Evolutionary conservation across 2,329 filamentous ascomycete species (phyloP), one percentile per base, ranked within the genome.

Genomic region (Alternaria ethzedia): DNA sequence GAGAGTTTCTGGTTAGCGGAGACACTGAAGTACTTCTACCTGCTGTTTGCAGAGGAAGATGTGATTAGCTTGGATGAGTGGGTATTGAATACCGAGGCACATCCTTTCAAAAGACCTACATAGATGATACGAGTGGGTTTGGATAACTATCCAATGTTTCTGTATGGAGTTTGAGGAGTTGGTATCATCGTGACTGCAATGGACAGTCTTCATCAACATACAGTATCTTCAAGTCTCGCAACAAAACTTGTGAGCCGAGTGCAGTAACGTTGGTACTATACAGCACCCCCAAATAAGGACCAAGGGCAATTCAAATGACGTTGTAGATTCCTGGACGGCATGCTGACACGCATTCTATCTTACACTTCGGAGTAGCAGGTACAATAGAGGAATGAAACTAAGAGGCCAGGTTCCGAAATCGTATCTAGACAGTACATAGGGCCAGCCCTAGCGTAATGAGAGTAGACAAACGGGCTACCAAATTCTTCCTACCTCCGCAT

Each of bases 1-100:
- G 90, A 93, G 82, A 91, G 89, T 65, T 93, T 92, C 77, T 93
- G 90, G 90, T 82, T 91, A 41, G 88, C 88, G 2, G 88, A 90
- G 79, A 90, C 88, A 67, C 78, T 90, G 55, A 90, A 90, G 76
- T 90, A 90, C 76, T 89, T 89, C 68, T 90, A 88, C 65, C 78
- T 91, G 59, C 83, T 89, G 9, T 90, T 90, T 72, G 83, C 83
- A 30, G 87, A 89, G 44, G 88, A 87, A 63, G 82, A 85, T 60
- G 75, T 88, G 25, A 80, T 89, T 15, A 88, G 84, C 70, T 77
- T 91, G 68, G 88, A 91, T 76, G 88, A 90, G 56, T 91, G 86
- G 85, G 88, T 91, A 50, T 80, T 91, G 45, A 83, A 82, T 64
- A 83, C 82, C 1, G 82, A 83, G 69, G 82, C 82, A 20, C 82